A percentile compares a stretch with the other conserved stretches of the same genome.
These are phyloP conservation scores for Stellera chamaejasme DNA, from an alignment of 345 rosid species.

Conservation along the genomic window DNA sequence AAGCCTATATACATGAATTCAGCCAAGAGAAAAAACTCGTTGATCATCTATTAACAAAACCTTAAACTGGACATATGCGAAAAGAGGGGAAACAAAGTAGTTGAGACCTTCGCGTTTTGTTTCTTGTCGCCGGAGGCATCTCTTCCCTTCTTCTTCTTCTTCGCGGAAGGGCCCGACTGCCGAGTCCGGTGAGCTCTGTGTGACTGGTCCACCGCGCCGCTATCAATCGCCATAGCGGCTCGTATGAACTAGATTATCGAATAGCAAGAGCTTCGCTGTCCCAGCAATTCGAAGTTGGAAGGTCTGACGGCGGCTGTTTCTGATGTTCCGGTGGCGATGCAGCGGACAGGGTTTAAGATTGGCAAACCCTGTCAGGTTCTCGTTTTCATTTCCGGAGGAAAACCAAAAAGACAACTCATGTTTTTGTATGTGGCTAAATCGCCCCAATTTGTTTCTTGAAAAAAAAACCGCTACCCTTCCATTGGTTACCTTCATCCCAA, in stretches of 20 bases:
- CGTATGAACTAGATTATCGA: not conserved
- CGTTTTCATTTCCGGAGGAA: too few relatives aligned
- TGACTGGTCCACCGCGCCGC: conserved; percentile 31
- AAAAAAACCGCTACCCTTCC: too few relatives aligned
- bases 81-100: conserved; percentile 1
- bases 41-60: not conserved
- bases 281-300: too few relatives aligned
- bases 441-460: too few relatives aligned
- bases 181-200: conserved; percentile 68
- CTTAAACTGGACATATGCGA: not conserved
- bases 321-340: too few relatives aligned
- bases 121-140: conserved; percentile 28
- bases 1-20: conserved; percentile 40
- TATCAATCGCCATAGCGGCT: conserved; percentile 36
- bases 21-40: conserved; percentile 1
- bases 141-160: conserved; percentile 50
- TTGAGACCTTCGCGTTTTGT: conserved; percentile 57
- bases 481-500: too few relatives aligned
- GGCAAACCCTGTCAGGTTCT: too few relatives aligned
- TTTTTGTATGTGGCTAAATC: too few relatives aligned
- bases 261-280: not conserved
- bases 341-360: too few relatives aligned
- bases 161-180: conserved; percentile 60
- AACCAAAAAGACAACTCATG: too few relatives aligned
- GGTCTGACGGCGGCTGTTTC: too few relatives aligned